Conservation (phyloP, 768 basidiomycete species). For the Lactarius akahatsu region DNA sequence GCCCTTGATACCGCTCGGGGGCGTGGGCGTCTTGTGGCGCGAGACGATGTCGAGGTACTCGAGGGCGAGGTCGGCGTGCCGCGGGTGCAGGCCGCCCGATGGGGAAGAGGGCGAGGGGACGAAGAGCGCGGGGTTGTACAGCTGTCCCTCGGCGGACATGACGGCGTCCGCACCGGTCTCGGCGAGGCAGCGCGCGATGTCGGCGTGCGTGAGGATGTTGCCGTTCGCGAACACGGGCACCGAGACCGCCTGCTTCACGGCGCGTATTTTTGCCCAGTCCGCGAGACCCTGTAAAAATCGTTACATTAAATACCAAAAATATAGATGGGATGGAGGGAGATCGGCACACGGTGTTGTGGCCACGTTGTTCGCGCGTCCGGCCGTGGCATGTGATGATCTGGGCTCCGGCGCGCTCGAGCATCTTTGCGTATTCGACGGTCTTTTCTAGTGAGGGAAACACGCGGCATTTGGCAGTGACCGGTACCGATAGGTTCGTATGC, state of each 20-base stretch:
- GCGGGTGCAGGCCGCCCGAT: slow-evolving; percentile 46
- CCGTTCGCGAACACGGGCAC: slow-evolving; percentile 98
- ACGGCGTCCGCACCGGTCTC: slow-evolving; percentile 89
- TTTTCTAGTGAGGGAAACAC: slow-evolving; percentile 82
- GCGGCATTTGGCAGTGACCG: slow-evolving; percentile 95
- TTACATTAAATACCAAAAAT: neutral
- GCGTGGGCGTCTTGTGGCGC: slow-evolving; percentile 66
- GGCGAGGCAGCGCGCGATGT: slow-evolving; percentile 74
- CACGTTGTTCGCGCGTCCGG: slow-evolving; percentile 86
- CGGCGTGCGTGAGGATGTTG: slow-evolving; percentile 85
- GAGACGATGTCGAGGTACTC: slow-evolving; percentile 85
- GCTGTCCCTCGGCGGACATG: slow-evolving; percentile 92
- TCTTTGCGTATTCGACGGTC: slow-evolving; percentile 91
- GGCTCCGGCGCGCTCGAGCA: slow-evolving; percentile 94
- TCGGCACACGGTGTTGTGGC: slow-evolving; percentile 65
- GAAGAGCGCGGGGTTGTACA: slow-evolving; percentile 90
- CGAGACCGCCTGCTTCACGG: slow-evolving; percentile 85
- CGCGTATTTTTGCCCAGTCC: slow-evolving; percentile 85
- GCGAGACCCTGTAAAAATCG: slow-evolving; percentile 62
- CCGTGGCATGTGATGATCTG: slow-evolving; percentile 96
- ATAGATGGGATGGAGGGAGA: slow-evolving; percentile 9
- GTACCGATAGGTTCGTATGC: slow-evolving; percentile 80
- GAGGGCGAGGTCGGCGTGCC: slow-evolving; percentile 65
- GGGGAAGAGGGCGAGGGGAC: slow-evolving; percentile 30
- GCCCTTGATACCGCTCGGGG: slow-evolving; percentile 77